These are phyloP conservation scores for Yarrowia alimentaria DNA, from an alignment of 805 yeast genomes.

Conservation along the genomic window DNA sequence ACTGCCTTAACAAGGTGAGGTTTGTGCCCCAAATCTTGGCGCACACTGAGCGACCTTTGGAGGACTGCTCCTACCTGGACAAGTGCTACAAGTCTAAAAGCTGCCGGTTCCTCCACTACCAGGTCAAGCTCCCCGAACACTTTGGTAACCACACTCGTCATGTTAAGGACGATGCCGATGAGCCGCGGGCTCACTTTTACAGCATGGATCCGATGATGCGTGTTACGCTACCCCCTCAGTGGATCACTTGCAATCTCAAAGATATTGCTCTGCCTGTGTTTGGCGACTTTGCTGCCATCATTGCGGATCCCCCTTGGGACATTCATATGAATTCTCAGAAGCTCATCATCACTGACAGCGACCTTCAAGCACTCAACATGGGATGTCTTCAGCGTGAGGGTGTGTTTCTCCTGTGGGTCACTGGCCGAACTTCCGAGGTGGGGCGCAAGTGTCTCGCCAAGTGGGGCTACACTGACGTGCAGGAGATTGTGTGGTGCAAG, in stretches of 20 bases:
- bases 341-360: conserved; percentile 68
- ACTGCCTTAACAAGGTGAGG: conserved; percentile 37
- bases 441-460: conserved; percentile 72
- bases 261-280: conserved; percentile 64
- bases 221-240: conserved; percentile 51
- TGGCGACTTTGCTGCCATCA: conserved; percentile 74
- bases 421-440: conserved; percentile 87
- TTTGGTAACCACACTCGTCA: not conserved
- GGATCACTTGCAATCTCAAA: conserved; percentile 84
- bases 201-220: conserved; percentile 6
- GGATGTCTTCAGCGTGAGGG: conserved; percentile 79
- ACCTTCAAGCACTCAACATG: conserved; percentile 64
- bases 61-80: conserved; percentile 92
- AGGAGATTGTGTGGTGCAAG: conserved; percentile 88
- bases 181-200: conserved; percentile 11
- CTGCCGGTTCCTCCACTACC: conserved; percentile 80
- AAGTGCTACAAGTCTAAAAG: conserved; percentile 83
- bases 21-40: conserved; percentile 39
- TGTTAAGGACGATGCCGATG: not conserved
- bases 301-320: conserved; percentile 97
- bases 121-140: conserved; percentile 19
- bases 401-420: conserved; percentile 82
- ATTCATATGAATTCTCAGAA: conserved; percentile 89
- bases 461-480: conserved; percentile 80
- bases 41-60: conserved; percentile 68